phyloP scores from a whole-genome alignment of 176 grass and related monocot species.

The Tuctoria greenei region DNA sequence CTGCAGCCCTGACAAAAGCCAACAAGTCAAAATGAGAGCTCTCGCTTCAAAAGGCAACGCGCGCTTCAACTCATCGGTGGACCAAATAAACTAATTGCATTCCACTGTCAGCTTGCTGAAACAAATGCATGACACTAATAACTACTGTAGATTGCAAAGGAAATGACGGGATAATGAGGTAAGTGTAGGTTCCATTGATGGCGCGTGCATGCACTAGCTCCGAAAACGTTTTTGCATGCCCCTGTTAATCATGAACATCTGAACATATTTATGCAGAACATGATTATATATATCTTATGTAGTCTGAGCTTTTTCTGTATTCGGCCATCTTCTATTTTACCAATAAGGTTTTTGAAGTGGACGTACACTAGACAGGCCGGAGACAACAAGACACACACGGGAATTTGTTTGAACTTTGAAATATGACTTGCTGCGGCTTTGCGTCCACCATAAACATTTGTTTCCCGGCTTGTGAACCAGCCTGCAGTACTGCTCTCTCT shows the following conservation, averaged over 20 bases:
- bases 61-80: conserved; percentile 3
- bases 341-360: conserved; percentile 22
- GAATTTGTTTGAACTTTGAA: conserved; percentile 37
- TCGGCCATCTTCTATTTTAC: neutral
- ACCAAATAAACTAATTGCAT: neutral
- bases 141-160: neutral
- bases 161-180: conserved; percentile 28
- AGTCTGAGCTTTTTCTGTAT: neutral
- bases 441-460: conserved; percentile 29
- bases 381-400: conserved; percentile 12
- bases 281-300: neutral
- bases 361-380: neutral
- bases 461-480: conserved; percentile 26
- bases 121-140: conserved; percentile 20
- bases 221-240: neutral
- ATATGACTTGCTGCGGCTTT: conserved; percentile 50
- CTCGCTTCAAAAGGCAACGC: conserved; percentile 34
- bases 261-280: conserved; percentile 7
- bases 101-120: conserved; percentile 15
- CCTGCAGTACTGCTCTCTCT: neutral
- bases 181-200: conserved; percentile 11
- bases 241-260: conserved; percentile 30
- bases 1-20: conserved; percentile 47
- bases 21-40: conserved; percentile 49
- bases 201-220: conserved; percentile 1